A percentile compares a stretch with the other conserved stretches of the same genome.
phyloP scores from a whole-genome alignment of 108 stramenopile species.

The Thalassiosira profunda region DNA sequence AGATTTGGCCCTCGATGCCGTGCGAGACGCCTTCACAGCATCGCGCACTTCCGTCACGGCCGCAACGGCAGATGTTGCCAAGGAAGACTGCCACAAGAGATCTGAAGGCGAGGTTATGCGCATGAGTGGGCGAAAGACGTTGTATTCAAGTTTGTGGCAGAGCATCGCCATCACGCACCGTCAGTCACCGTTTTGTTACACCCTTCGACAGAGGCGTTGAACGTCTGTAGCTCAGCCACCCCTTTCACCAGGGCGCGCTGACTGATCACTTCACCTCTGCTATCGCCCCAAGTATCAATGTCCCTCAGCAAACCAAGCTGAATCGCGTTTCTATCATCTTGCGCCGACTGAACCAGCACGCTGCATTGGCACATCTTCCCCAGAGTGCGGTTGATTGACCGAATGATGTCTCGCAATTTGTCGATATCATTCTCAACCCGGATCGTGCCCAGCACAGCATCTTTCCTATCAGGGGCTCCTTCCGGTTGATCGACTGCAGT shows the following conservation, averaged over 20 bases:
- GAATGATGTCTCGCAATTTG: slow-evolving; percentile 79
- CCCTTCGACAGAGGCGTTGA: slow-evolving; percentile 51
- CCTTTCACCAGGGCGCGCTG: slow-evolving; percentile 80
- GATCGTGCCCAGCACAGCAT: slow-evolving; percentile 69
- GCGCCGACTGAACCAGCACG: slow-evolving; percentile 56
- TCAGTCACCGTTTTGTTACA: slow-evolving; percentile 63
- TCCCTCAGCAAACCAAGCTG: slow-evolving; percentile 71
- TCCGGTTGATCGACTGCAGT: slow-evolving; percentile 14
- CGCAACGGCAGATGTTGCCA: slow-evolving; percentile 76
- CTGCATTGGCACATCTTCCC: slow-evolving; percentile 61
- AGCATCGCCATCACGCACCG: too few species aligned
- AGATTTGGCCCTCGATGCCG: slow-evolving; percentile 55
- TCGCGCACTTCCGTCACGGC: slow-evolving; percentile 81
- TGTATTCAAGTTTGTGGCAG: too few species aligned
- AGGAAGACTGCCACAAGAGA: slow-evolving; percentile 84
- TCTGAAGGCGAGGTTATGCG: slow-evolving; percentile 37
- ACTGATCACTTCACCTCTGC: slow-evolving; percentile 72
- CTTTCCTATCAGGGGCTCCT: slow-evolving; percentile 11
- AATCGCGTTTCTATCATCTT: slow-evolving; percentile 47
- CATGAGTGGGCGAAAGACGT: slow-evolving; percentile 3
- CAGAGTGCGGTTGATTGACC: slow-evolving; percentile 71
- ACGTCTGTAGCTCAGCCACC: slow-evolving; percentile 63
- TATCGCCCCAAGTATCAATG: slow-evolving; percentile 84
- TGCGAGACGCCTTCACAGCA: slow-evolving; percentile 72
- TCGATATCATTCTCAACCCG: slow-evolving; percentile 87